These are phyloP conservation scores for Hanseniaspora lindneri DNA, from an alignment of 805 yeast genomes.

Conservation along the genomic window DNA sequence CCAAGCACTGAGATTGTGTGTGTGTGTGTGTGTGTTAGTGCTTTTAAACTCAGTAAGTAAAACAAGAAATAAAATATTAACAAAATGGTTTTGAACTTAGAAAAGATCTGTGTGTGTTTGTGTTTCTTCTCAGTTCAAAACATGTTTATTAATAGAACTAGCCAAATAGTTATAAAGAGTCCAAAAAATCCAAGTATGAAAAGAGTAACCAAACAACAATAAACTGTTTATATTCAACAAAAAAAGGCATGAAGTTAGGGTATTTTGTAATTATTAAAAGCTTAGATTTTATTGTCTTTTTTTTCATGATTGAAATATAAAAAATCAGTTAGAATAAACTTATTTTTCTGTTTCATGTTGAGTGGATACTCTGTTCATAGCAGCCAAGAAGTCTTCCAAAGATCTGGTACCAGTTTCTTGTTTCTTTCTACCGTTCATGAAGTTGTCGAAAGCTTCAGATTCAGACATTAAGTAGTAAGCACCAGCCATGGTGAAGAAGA, in stretches of 20 bases:
- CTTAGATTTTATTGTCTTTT: not conserved
- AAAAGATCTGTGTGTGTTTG: not conserved
- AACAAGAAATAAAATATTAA: no score
- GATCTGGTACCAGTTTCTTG: constrained; percentile 51
- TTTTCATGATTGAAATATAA: not conserved
- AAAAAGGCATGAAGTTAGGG: not conserved
- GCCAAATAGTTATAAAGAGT: no score
- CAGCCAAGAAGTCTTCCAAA: constrained; percentile 70
- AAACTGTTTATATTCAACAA: no score
- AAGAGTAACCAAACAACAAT: not conserved
- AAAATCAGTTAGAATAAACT: constrained; percentile 12
- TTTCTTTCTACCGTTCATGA: constrained; percentile 73
- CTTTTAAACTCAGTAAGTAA: no score
- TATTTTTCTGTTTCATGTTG: constrained; percentile 74
- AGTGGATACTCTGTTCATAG: constrained; percentile 82
- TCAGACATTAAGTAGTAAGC: constrained; percentile 86
- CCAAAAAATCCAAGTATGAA: not conserved
- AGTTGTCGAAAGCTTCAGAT: constrained; percentile 66
- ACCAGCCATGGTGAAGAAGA: constrained; percentile 93
- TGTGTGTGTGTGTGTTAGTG: not conserved
- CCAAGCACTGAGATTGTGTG: not conserved
- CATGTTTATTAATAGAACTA: no score
- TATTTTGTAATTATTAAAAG: not conserved
- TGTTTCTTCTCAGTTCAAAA: not conserved
- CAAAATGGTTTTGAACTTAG: not conserved